Conservation (phyloP, 2,329 filamentous ascomycete species). For the Colletotrichum sp. region DNA sequence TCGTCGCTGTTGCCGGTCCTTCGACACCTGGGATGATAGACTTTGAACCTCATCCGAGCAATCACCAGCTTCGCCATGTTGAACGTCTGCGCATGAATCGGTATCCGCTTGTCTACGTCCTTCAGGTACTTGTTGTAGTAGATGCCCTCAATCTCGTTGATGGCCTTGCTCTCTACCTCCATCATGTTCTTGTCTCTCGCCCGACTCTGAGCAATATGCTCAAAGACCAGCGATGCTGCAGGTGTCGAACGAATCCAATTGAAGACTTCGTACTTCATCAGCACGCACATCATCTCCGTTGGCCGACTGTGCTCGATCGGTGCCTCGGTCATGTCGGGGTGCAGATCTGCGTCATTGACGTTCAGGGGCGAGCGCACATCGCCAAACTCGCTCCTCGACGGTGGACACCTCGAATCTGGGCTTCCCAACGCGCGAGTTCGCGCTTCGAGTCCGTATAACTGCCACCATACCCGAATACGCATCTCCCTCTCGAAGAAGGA, state of each 20-base stretch:
- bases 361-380: conserved; percentile 60
- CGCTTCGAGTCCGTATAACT: conserved; percentile 25
- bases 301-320: conserved; percentile 51
- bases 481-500: conserved; percentile 30
- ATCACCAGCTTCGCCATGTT: conserved; percentile 27
- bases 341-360: conserved; percentile 58
- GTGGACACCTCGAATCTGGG: not conserved
- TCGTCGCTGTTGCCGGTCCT: not conserved
- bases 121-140: conserved; percentile 26
- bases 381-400: not conserved
- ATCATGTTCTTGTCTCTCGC: conserved; percentile 5
- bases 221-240: conserved; percentile 23
- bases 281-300: conserved; percentile 57
- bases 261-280: conserved; percentile 33
- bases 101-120: conserved; percentile 29
- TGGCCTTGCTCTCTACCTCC: conserved; percentile 23
- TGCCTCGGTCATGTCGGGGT: conserved; percentile 52
- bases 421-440: conserved; percentile 11
- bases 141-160: conserved; percentile 30
- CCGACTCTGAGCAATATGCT: conserved; percentile 3
- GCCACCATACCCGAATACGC: conserved; percentile 32
- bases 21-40: conserved; percentile 29
- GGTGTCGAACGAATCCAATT: conserved; percentile 29
- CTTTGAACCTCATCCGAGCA: conserved; percentile 32
- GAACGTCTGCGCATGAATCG: conserved; percentile 28